Conservation (phyloP, 164 flowering plant species). For the Kalanchoe fedtschenkoi region DNA sequence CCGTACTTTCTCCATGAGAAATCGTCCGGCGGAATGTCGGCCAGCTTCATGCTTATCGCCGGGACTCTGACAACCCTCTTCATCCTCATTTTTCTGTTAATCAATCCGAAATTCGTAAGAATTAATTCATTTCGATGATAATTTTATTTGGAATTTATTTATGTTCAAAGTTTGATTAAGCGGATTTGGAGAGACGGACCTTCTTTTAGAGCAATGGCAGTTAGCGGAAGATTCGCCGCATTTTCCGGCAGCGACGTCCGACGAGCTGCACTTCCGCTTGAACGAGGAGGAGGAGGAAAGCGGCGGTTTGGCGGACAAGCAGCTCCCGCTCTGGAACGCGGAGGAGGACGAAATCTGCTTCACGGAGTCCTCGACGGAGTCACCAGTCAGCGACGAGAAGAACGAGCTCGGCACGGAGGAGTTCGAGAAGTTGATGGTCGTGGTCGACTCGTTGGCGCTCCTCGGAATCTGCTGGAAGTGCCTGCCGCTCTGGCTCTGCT, state of each 20-base stretch:
- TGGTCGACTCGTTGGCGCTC: neutral
- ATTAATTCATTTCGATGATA: too few species aligned
- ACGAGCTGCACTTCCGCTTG: constrained; percentile 5
- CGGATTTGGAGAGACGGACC: constrained; percentile 26
- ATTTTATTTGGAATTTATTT: too few species aligned
- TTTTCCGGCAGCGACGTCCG: constrained; percentile 6
- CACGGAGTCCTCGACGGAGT: neutral
- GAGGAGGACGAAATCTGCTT: constrained; percentile 26
- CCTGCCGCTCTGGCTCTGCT: constrained; percentile 3
- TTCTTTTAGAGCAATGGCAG: constrained; percentile 85
- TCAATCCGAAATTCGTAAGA: neutral
- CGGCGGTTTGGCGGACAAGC: constrained; percentile 4
- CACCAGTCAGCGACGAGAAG: constrained; percentile 3
- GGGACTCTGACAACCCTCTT: constrained; percentile 77
- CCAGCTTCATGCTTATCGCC: constrained; percentile 80
- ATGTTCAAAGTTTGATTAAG: too few species aligned
- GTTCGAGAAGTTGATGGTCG: neutral
- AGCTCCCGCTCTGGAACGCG: neutral
- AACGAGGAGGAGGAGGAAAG: constrained; percentile 6
- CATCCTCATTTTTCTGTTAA: constrained; percentile 52
- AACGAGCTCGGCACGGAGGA: neutral
- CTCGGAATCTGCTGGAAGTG: neutral
- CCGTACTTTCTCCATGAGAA: constrained; percentile 97
- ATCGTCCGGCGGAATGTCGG: constrained; percentile 92
- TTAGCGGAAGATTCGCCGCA: constrained; percentile 30